phyloP scores from a whole-genome alignment of 2,329 filamentous ascomycete genomes.

The Cyclaneusma minus region DNA sequence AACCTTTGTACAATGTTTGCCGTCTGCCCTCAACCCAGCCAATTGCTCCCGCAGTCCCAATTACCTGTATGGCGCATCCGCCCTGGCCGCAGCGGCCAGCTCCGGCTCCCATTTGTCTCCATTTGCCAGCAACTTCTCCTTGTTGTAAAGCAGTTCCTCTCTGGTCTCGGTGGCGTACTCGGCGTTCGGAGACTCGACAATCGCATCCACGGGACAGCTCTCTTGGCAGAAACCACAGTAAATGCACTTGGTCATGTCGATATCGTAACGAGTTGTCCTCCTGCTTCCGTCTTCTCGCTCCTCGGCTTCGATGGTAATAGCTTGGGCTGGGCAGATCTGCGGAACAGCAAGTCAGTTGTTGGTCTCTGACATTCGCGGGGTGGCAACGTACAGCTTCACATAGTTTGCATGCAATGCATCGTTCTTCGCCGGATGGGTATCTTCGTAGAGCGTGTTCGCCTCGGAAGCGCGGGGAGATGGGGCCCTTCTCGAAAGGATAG shows the following conservation, averaged over 20 bases:
- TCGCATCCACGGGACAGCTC: conserved; percentile 95
- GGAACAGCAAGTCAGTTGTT: conserved; percentile 6
- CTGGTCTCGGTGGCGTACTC: conserved; percentile 66
- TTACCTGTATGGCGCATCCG: conserved; percentile 85
- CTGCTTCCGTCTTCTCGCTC: conserved; percentile 92
- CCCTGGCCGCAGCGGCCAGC: conserved; percentile 78
- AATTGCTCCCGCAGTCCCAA: conserved; percentile 2
- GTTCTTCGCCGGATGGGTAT: conserved; percentile 95
- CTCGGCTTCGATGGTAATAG: conserved; percentile 98
- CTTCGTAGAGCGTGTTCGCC: conserved; percentile 93
- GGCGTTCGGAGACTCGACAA: conserved; percentile 60
- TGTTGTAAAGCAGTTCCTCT: conserved; percentile 95
- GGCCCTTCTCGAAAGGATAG: conserved; percentile 98
- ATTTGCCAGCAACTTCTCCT: conserved; percentile 80
- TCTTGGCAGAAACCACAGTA: conserved; percentile 99
- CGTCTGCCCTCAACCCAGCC: no score
- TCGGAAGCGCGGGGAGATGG: conserved; percentile 94
- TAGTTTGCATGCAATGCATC: conserved; percentile 98
- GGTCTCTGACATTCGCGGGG: background rate
- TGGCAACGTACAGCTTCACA: conserved; percentile 62
- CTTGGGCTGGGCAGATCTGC: conserved; percentile 89
- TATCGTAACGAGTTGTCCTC: conserved; percentile 93
- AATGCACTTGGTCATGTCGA: conserved; percentile 99
- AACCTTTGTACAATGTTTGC: no score
- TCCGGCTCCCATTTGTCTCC: conserved; percentile 98